Conservation (phyloP, 2,329 filamentous ascomycete genomes). For the Nigrospora osmanthi region DNA sequence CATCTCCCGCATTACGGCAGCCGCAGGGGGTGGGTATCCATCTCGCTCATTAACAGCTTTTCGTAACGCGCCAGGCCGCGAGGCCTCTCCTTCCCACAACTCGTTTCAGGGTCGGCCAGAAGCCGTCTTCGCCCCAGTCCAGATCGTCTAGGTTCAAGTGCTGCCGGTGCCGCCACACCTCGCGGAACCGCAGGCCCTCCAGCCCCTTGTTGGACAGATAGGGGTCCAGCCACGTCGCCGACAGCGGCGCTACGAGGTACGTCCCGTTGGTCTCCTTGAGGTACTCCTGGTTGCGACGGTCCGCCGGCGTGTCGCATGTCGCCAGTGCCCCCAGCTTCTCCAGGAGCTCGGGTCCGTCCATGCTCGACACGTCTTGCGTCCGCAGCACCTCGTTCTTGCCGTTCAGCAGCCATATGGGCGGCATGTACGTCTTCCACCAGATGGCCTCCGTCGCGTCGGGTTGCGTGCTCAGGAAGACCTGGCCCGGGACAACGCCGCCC, state of each 20-base stretch:
- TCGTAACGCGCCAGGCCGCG: conserved; percentile 57
- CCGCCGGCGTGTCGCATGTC: conserved; percentile 53
- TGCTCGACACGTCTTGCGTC: conserved; percentile 68
- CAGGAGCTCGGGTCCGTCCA: conserved; percentile 53
- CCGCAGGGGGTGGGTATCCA: no score
- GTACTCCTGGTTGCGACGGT: conserved; percentile 46
- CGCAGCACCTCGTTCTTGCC: conserved; percentile 65
- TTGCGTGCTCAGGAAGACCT: conserved; percentile 66
- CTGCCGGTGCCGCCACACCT: conserved; percentile 59
- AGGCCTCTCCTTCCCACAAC: conserved; percentile 59
- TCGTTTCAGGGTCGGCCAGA: conserved; percentile 61
- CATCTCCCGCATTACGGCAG: no score
- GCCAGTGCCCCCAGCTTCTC: conserved; percentile 49
- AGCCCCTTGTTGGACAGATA: conserved; percentile 52
- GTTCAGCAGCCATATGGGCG: conserved; percentile 72
- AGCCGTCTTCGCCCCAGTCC: conserved; percentile 69
- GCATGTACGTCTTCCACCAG: conserved; percentile 85
- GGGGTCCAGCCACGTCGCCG: conserved; percentile 60
- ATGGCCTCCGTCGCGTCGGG: conserved; percentile 61
- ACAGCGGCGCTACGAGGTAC: conserved; percentile 66
- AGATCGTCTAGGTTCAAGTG: conserved; percentile 76
- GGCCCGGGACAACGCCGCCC: conserved; percentile 67
- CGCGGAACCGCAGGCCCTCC: conserved; percentile 54
- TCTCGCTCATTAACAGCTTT: conserved; percentile 35
- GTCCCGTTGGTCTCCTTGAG: conserved; percentile 55